Percentiles rank a stretch among this genome's conserved stretches.
Evolutionary conservation across 1,284 basidiomycete species (phyloP).

Genomic region (Hemileia vastatrix): DNA sequence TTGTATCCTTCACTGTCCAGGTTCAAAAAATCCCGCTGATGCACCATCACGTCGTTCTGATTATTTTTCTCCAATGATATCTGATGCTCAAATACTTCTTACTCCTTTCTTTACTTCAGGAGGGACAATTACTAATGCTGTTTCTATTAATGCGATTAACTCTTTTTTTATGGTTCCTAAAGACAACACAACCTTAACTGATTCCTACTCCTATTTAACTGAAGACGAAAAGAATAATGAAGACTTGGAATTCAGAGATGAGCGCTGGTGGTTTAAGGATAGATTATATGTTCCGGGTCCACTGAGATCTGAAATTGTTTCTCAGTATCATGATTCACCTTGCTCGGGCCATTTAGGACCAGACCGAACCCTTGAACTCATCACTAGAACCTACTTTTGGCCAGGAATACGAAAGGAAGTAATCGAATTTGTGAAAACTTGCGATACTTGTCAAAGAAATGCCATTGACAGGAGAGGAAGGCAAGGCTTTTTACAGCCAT

Average conservation of each 20-base stretch:
- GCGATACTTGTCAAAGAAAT: conserved; percentile 6
- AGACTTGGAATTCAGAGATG: background rate
- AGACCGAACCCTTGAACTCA: background rate
- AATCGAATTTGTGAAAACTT: background rate
- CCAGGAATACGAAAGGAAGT: background rate
- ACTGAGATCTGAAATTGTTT: background rate
- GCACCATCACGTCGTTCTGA: background rate
- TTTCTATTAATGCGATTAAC: background rate
- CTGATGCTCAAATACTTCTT: background rate
- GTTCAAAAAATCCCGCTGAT: conserved; percentile 2
- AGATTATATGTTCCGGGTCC: background rate
- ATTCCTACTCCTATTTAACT: background rate
- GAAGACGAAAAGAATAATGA: background rate
- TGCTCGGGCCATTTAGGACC: background rate
- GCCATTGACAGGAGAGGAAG: background rate
- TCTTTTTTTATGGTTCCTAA: too few species aligned
- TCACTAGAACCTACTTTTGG: background rate
- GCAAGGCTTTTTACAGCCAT: conserved; percentile 45
- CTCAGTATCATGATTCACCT: background rate
- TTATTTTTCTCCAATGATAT: background rate
- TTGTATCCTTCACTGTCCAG: background rate
- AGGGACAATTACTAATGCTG: too few species aligned
- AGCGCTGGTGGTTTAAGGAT: background rate
- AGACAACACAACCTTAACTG: too few species aligned
- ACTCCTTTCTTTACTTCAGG: background rate